These are phyloP conservation scores for Sarocladiaceae sp. DNA, from an alignment of 2,329 filamentous ascomycete genomes.

Conservation along the genomic window DNA sequence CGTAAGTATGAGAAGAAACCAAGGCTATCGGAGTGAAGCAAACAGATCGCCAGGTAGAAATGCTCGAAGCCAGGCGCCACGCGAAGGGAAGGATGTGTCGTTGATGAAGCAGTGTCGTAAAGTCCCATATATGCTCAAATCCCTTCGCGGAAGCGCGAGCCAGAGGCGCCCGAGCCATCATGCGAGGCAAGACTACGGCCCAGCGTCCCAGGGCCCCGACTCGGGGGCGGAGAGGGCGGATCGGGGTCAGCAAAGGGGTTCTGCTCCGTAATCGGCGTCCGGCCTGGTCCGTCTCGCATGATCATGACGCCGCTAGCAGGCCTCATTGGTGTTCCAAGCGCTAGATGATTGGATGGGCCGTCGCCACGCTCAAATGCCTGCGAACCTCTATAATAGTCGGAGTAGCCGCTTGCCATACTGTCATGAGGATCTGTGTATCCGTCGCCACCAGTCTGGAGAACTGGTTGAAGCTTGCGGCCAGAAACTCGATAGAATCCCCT, in stretches of 20 bases:
- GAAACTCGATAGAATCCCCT: slow-evolving; percentile 59
- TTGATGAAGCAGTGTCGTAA: not conserved
- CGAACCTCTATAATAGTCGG: slow-evolving; percentile 49
- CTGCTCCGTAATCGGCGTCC: slow-evolving; percentile 53
- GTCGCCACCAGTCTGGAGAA: slow-evolving; percentile 56
- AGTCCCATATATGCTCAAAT: slow-evolving; percentile 22
- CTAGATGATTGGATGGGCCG: slow-evolving; percentile 33
- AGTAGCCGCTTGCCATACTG: slow-evolving; percentile 40
- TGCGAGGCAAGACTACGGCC: slow-evolving; percentile 29
- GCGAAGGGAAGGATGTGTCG: not conserved
- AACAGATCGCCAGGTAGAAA: too few relatives aligned
- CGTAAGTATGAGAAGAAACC: too few relatives aligned
- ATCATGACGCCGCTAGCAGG: slow-evolving; percentile 55
- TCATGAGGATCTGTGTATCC: slow-evolving; percentile 49
- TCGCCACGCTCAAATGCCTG: slow-evolving; percentile 34
- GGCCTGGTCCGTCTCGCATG: slow-evolving; percentile 58
- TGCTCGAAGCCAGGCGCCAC: not conserved
- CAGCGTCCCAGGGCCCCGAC: slow-evolving; percentile 28
- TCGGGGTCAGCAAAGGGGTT: slow-evolving; percentile 38
- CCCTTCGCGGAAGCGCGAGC: slow-evolving; percentile 35
- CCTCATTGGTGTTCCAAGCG: slow-evolving; percentile 52
- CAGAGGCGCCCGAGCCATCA: slow-evolving; percentile 27
- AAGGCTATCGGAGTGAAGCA: too few relatives aligned
- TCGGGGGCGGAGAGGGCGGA: slow-evolving; percentile 20
- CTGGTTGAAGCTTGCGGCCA: slow-evolving; percentile 57